phyloP scores from a whole-genome alignment of 768 basidiomycete genomes.

The Suillus weaverae region DNA sequence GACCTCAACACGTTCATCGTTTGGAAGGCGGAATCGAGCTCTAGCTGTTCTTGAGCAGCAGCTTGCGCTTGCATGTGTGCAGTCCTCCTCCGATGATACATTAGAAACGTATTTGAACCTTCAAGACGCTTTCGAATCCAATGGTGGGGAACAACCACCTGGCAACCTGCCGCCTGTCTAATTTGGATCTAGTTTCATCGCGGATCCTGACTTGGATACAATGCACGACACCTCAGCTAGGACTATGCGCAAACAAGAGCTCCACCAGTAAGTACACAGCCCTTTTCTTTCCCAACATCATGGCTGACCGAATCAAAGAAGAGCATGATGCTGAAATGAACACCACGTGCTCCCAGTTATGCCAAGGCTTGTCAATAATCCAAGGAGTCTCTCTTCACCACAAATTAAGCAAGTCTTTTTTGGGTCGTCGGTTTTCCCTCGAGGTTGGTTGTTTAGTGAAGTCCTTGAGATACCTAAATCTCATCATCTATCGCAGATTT shows the following conservation, averaged over 20 bases:
- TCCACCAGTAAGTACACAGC: slow-evolving; percentile 39
- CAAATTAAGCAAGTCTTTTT: slow-evolving; percentile 59
- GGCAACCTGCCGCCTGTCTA: slow-evolving; percentile 1
- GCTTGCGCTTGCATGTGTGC: slow-evolving; percentile 50
- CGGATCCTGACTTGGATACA: slow-evolving; percentile 66
- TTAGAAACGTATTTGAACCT: slow-evolving; percentile 59
- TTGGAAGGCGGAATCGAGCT: slow-evolving; percentile 51
- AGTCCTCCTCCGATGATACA: slow-evolving; percentile 42
- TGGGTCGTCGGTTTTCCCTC: slow-evolving; percentile 65
- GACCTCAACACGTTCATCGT: slow-evolving; percentile 58
- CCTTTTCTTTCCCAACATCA: neutral
- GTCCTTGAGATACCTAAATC: neutral
- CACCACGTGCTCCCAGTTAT: slow-evolving; percentile 51
- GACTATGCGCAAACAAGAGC: slow-evolving; percentile 47
- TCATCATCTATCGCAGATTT: slow-evolving; percentile 46
- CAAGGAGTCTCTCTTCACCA: slow-evolving; percentile 80
- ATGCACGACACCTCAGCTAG: slow-evolving; percentile 48
- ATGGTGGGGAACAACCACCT: slow-evolving; percentile 49
- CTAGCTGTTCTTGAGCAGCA: slow-evolving; percentile 56
- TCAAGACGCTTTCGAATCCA: slow-evolving; percentile 83
- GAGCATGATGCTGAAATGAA: slow-evolving; percentile 50
- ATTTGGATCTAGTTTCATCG: slow-evolving; percentile 56
- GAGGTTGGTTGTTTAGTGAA: slow-evolving; percentile 49
- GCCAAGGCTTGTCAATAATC: slow-evolving; percentile 62
- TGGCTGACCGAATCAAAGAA: slow-evolving; percentile 24